Evolutionary conservation across 768 basidiomycete genomes (phyloP), one percentile per base, ranked within the genome.

Genomic region (Suillus subaureus): DNA sequence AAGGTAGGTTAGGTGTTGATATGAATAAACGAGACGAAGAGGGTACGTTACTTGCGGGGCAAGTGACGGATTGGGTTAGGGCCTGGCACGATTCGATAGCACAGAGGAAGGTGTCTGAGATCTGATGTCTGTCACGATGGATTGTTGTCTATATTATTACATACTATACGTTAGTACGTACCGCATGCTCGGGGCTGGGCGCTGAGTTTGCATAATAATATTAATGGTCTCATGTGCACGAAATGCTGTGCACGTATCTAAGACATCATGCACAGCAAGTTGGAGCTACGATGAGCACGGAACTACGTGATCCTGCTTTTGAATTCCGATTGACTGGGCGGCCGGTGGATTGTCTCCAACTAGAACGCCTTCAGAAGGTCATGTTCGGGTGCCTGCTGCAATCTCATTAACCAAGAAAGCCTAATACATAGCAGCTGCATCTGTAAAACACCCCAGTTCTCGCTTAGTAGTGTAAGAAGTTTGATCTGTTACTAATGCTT

Each of bases 31-130:
- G 83, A 63, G 75, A 77, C 67, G 72, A 71, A 61, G 83, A 85
- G 67, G 85, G 82, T 0, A 62, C 74, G 67, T 70, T 78, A 56
- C 79, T 88, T 78, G 89, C 87, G 18, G 64, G 66, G 49, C 77
- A 74, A 52, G 78, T 89, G 12, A 77, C 86, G 58, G 74, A 79
- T 5, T 90, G 89, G 87, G 82, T 85, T 55, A 64, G 39, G 49
- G 26, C 62, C 8, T 66, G 62, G 66, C 62, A 64, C 16, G 62
- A 47, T 64, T 33, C 52, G 31, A 54, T 39, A 26, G 8, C 23
- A 9, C 16, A 33, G 26, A 52, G 31, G 52, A 21, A 18, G 31
- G 18, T 33, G 11, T n/a, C 11, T n/a, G 33, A 33, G 31, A 21
- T 54, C 16, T 31, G 28, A 52, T 52, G 3, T 52, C 26, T 52